Percentiles rank a stretch among this genome's conserved stretches.
Conservation (phyloP, 1,284 basidiomycete genomes). For the Pyrrhoderma noxium region DNA sequence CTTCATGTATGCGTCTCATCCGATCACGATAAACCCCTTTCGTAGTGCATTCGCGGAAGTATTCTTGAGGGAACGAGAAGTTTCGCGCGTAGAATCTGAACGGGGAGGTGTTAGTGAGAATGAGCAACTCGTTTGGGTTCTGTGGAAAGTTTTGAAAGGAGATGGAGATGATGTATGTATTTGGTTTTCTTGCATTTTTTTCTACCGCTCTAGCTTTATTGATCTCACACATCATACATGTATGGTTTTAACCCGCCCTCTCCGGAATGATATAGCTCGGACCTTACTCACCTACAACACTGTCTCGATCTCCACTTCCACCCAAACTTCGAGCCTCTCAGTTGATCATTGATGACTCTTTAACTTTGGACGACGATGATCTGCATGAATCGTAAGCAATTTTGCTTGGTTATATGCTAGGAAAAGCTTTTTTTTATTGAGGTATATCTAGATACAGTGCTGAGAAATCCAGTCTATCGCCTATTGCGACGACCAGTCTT, state of each 20-base stretch:
- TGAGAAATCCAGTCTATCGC: slow-evolving; percentile 1
- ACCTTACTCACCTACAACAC: slow-evolving; percentile 63
- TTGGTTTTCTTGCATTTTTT: slow-evolving; percentile 3
- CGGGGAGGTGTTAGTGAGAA: slow-evolving; percentile 50
- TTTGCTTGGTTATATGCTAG: not conserved
- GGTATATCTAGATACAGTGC: not conserved
- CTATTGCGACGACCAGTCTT: slow-evolving; percentile 6
- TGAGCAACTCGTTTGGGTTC: slow-evolving; percentile 73
- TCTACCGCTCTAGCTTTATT: slow-evolving; percentile 2
- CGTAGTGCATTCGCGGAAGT: slow-evolving; percentile 57
- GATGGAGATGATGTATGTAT: slow-evolving; percentile 65
- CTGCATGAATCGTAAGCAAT: slow-evolving; percentile 27
- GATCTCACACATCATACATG: slow-evolving; percentile 3
- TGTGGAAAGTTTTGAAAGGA: slow-evolving; percentile 75
- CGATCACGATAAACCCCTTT: slow-evolving; percentile 71
- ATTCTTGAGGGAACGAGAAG: slow-evolving; percentile 56
- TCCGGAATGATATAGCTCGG: slow-evolving; percentile 49
- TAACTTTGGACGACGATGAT: slow-evolving; percentile 38
- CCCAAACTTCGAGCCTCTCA: slow-evolving; percentile 63
- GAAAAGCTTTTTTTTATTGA: not conserved
- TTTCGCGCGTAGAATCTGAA: slow-evolving; percentile 42
- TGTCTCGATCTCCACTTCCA: slow-evolving; percentile 62
- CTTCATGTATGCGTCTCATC: slow-evolving; percentile 63
- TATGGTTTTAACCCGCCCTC: too few species aligned
- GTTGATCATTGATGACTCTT: slow-evolving; percentile 54